These are phyloP conservation scores for Bullera alba DNA, from an alignment of 768 basidiomycete genomes.

Conservation along the genomic window DNA sequence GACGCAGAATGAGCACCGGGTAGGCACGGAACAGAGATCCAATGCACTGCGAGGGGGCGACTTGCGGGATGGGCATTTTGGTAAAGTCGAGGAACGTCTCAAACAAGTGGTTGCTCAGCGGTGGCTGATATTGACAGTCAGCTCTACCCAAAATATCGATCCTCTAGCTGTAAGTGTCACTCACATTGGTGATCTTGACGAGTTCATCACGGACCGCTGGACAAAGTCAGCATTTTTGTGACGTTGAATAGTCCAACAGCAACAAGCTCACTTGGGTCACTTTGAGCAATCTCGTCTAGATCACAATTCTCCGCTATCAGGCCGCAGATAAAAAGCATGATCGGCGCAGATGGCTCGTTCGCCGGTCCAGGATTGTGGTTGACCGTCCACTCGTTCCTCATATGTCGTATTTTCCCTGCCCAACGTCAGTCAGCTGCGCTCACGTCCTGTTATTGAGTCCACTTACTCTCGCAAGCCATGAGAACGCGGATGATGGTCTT, in stretches of 20 bases:
- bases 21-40: slow-evolving; percentile 90
- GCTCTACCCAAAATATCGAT: background rate
- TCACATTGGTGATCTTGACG: slow-evolving; percentile 52
- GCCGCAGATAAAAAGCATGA: slow-evolving; percentile 76
- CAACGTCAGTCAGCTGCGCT: background rate
- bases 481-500: slow-evolving; percentile 66
- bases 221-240: no score
- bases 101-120: slow-evolving; percentile 80
- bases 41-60: slow-evolving; percentile 65
- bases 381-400: slow-evolving; percentile 57
- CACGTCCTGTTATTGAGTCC: background rate
- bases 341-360: slow-evolving; percentile 14
- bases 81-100: slow-evolving; percentile 64
- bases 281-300: slow-evolving; percentile 67
- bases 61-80: slow-evolving; percentile 56
- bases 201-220: slow-evolving; percentile 57
- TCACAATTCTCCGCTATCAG: slow-evolving; percentile 82
- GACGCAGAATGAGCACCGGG: slow-evolving; percentile 80
- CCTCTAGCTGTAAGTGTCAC: no score
- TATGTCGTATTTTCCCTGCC: slow-evolving; percentile 48
- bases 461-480: slow-evolving; percentile 74
- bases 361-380: slow-evolving; percentile 32
- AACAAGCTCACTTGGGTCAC: slow-evolving; percentile 51
- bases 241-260: no score
- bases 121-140: slow-evolving; percentile 51